Percentiles rank a stretch among this genome's conserved stretches.
These are phyloP conservation scores for Hymenoscyphus fraxineus DNA, from an alignment of 2,329 filamentous ascomycete species.

Conservation along the genomic window DNA sequence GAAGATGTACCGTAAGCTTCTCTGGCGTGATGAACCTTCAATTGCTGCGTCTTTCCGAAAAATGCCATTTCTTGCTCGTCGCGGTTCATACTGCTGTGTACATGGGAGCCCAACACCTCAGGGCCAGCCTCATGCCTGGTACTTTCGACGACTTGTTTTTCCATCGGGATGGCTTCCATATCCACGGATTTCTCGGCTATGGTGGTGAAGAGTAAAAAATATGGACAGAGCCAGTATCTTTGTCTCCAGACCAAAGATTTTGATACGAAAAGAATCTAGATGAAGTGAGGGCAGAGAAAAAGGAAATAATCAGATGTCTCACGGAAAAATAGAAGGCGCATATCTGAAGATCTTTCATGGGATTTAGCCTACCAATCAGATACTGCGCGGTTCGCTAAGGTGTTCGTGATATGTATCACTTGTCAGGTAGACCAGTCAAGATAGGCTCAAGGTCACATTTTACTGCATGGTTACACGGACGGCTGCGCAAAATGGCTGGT, in stretches of 20 bases:
- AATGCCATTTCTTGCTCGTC: constrained; percentile 28
- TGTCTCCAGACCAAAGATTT: constrained; percentile 14
- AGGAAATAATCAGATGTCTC: too few relatives aligned
- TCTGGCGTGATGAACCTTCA: constrained; percentile 18
- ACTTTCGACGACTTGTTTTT: constrained; percentile 32
- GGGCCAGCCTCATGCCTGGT: background rate
- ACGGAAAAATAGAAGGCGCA: too few relatives aligned
- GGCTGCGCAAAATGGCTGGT: too few relatives aligned
- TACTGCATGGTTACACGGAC: too few relatives aligned
- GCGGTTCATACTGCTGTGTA: constrained; percentile 22
- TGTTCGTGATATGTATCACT: too few relatives aligned
- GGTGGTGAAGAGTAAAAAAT: constrained; percentile 6
- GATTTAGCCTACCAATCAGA: too few relatives aligned
- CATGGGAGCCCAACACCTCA: background rate
- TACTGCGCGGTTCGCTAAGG: too few relatives aligned
- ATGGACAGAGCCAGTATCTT: constrained; percentile 23
- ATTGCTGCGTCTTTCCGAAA: constrained; percentile 27
- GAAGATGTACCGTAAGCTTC: background rate
- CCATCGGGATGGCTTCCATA: constrained; percentile 34
- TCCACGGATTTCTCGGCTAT: constrained; percentile 9
- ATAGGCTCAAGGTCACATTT: too few relatives aligned
- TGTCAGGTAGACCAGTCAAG: too few relatives aligned
- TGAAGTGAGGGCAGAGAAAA: too few relatives aligned
- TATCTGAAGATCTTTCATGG: too few relatives aligned
- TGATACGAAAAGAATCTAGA: constrained; percentile 8